Conservation (phyloP, 495 filamentous ascomycete genomes). For the Trypethelium eluteriae region DNA sequence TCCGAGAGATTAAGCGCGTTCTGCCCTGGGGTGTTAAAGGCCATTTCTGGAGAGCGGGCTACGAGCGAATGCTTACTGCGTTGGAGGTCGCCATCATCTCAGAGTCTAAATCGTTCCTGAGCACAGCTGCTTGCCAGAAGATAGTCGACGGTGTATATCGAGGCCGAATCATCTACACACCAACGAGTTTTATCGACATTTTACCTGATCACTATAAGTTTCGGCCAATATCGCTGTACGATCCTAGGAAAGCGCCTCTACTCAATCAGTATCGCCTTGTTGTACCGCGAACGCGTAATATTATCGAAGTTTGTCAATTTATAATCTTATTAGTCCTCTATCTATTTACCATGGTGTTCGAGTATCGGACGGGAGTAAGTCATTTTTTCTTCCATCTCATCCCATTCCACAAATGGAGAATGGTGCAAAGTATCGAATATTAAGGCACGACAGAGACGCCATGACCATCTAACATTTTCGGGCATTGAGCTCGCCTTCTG, state of each 20-base stretch:
- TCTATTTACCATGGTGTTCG: conserved; percentile 54
- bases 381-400: not conserved
- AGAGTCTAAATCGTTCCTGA: conserved; percentile 59
- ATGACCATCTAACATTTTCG: conserved; percentile 36
- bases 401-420: not conserved
- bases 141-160: conserved; percentile 63
- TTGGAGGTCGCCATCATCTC: conserved; percentile 65
- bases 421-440: not conserved
- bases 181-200: conserved; percentile 60
- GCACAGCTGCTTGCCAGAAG: conserved; percentile 60
- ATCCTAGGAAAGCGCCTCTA: conserved; percentile 54
- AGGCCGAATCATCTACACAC: conserved; percentile 62
- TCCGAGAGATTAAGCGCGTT: conserved; percentile 42
- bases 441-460: conserved; percentile 12
- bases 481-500: conserved; percentile 52
- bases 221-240: conserved; percentile 61
- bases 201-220: conserved; percentile 68
- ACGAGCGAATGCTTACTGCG: conserved; percentile 55
- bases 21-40: conserved; percentile 42
- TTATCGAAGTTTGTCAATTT: conserved; percentile 62
- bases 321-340: conserved; percentile 54
- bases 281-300: conserved; percentile 60
- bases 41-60: conserved; percentile 34
- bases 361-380: conserved; percentile 35
- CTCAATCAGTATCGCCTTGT: conserved; percentile 70